Base-by-base conservation (phyloP, 805 yeast species). In the Candida lessepsii region DNA sequence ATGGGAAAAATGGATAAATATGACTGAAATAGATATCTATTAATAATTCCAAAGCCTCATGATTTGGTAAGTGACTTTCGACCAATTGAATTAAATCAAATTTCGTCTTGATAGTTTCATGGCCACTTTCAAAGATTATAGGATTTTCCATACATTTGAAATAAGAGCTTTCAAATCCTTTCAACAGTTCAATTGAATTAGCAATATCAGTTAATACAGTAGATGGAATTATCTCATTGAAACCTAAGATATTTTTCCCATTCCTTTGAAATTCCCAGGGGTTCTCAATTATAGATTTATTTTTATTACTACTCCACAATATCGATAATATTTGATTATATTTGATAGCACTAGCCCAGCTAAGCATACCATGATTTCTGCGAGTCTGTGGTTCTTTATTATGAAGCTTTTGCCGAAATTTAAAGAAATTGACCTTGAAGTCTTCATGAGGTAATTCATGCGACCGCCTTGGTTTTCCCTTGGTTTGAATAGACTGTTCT, bases 1-100 rank as follows among this genome's bases (percentile, higher is more conserved):
- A 71, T 1, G 81, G 81, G 53, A 63, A 60, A 42, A 63, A 70
- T 1, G 77, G 74, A 47, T 74, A 72, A 3, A 74, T 48, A 43
- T 55, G 55, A 14, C 53, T 50, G 52, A 71, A 73, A 47, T 62
- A 76, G 8, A 18, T 11, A 18, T 35, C 33, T 1, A 45, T 13
- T 2, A 39, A 20, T 8, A 14, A 14, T 36, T 39, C 21, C 4
- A 41, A 27, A 9, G 30, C 29, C 3, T 25, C 19, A 25, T 29
- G 25, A 5, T 8, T 20, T 6, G 48, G 48, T 25, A 45, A 26
- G 7, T 30, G 13, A 2, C 10, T 5, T 18, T 30, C 27, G 3
- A 44, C 29, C 30, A 18, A 14, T 3, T 15, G 10, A 5, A 37
- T 14, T 16, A 35, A 21, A 5, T 28, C 28, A 2, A 35, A 26